Evolutionary conservation across 2,329 filamentous ascomycete species (phyloP).

Genomic region (Aschersonia sp.): DNA sequence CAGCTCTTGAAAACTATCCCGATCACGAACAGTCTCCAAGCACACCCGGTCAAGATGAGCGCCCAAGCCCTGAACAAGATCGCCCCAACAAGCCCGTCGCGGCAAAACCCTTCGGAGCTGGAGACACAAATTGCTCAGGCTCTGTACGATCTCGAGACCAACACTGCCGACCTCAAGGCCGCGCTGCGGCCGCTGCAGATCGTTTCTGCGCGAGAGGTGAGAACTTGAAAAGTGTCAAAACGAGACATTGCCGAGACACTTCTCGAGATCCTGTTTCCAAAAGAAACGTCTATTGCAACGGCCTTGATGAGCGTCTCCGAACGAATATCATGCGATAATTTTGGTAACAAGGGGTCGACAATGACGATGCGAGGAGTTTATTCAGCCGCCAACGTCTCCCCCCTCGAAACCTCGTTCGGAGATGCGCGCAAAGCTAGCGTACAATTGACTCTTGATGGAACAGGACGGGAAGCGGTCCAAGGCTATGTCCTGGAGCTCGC

Average conservation of each 20-base stretch:
- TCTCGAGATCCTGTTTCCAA: conserved; percentile 30
- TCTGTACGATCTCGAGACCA: conserved; percentile 98
- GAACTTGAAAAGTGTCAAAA: conserved; percentile 30
- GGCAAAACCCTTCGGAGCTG: conserved; percentile 91
- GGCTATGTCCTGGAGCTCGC: conserved; percentile 58
- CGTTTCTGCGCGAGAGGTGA: conserved; percentile 98
- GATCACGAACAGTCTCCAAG: conserved; percentile 15
- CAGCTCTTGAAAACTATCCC: conserved; percentile 7
- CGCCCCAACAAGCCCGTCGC: conserved; percentile 89
- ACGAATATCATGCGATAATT: neutral
- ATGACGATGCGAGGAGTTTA: neutral
- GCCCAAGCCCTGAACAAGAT: conserved; percentile 88
- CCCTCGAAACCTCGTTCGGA: conserved; percentile 7
- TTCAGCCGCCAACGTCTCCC: conserved; percentile 7
- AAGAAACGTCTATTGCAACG: conserved; percentile 17
- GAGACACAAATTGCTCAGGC: conserved; percentile 94
- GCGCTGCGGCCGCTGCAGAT: conserved; percentile 96
- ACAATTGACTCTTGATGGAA: conserved; percentile 36
- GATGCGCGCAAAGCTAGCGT: conserved; percentile 18
- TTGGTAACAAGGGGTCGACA: neutral
- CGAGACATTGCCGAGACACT: conserved; percentile 4
- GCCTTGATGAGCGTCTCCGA: conserved; percentile 12
- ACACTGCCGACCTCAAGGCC: conserved; percentile 95
- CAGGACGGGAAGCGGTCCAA: conserved; percentile 67
- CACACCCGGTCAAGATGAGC: conserved; percentile 43